Base-by-base conservation (phyloP, 768 basidiomycete species). In the Lentinula guzmanii region DNA sequence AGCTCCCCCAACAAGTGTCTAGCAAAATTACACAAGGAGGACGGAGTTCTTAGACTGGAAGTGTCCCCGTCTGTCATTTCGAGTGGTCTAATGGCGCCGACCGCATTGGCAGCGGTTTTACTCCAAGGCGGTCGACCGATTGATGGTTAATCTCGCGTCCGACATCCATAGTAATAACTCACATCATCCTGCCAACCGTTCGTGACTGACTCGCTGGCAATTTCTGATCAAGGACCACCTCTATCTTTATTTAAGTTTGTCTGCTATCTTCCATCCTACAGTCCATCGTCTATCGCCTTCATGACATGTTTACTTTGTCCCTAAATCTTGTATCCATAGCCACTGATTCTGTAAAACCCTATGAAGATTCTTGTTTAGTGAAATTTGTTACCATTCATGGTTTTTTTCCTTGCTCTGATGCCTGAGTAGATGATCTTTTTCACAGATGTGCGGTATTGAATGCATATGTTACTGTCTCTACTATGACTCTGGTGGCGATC, bases 41-140 rank as follows among this genome's bases (percentile, higher is more conserved):
- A 80, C 21, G 76, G 76, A 18, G 72, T 70, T 4, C 72, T 88
- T 60, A 69, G 72, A 2, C 77, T 89, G 16, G 85, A 88, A 59
- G 68, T 89, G 61, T 82, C 83, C 2, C 70, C 79, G 1, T 78
- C 83, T 48, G 84, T 83, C 13, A 71, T 87, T 35, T 79, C 83
- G 60, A 72, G 79, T 7, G 80, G 79, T 15, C 76, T 89, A 16
- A 73, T 86, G 4, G 82, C 87, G 24, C 68, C 76, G 7, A 70
- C 76, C 61, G 67, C 87, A 31, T 74, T 83, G 9, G 85, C 83
- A 0, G 77, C 83, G 0, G 65, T 83, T 5, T 73, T 89, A 24
- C 73, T 89, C 48, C 83, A 82, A 61, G 85, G 77, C 54, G 87
- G 87, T n/a, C 81, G 79, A 60, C 82, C 76, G 70, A 82, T 89